Base-by-base conservation (phyloP, 73 alveolate species). In the Effrenium voratum region DNA sequence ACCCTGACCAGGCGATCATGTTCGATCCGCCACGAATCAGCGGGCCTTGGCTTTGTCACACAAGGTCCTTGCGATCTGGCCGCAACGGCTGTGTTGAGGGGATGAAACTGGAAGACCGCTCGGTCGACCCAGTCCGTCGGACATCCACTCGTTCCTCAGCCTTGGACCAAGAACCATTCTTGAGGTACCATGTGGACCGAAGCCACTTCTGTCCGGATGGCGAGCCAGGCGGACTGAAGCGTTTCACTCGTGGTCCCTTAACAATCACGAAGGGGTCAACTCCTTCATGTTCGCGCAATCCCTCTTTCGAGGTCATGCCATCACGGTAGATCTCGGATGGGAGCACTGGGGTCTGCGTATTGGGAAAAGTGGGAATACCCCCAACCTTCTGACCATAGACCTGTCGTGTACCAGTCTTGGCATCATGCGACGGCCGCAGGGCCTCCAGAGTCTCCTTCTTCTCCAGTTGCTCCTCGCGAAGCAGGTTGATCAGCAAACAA, bases 331-430 rank as follows among this genome's bases (percentile, higher is more conserved):
- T 36, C 34, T 10, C 95, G 40, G 44, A 38, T 3, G 86, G 95
- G n/a, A 88, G 63, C 0, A 66, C n/a, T 15, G 95, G 95, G 12
- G 80, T 88, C 30, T 88, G 43, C 13, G 95, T 88, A 26, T 44
- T 44, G 12, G 95, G 73, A 49, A 88, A 88, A 40, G 24, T 43
- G 0, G 95, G 95, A 2, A 66, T 59, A 2, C 30, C 72, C n/a
- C 8, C 91, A 32, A 45, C 2, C n/a, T 49, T 81, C 45, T 2
- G 38, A 32, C 66, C 50, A 52, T n/a, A 1, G 73, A n/a, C n/a
- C n/a, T n/a, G n/a, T n/a, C n/a, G n/a, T n/a, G n/a, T n/a, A n/a
- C n/a, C n/a, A n/a, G n/a, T 47, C 32, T 46, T 38, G 4, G 19
- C 49, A 81, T 81, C 91, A 30, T 32, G 5, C n/a, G 50, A 30